Base-by-base conservation (phyloP, 2,329 filamentous ascomycete genomes). In the Aulographum hederae region DNA sequence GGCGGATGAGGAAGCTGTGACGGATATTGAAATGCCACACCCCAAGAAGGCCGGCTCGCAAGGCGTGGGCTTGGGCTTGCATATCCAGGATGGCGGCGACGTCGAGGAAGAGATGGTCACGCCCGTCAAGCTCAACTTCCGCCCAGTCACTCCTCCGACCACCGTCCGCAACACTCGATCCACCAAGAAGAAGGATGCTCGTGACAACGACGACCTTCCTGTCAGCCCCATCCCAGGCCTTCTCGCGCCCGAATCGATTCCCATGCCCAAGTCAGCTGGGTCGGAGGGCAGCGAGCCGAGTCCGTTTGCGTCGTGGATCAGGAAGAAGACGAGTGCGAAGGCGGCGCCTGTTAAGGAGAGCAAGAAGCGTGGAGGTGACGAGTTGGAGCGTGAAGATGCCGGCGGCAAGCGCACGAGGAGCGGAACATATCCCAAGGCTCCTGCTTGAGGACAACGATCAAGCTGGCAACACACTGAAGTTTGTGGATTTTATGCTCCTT, bases 1-100 rank as follows among this genome's bases (percentile, higher is more conserved):
- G 32, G 69, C 73, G 32, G 71, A 78, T 23, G 51, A 64, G 43
- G 67, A 70, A 47, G 63, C 60, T 2, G 43, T 57, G 12, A 70
- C 65, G 4, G 66, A 71, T 40, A 62, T 70, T 26, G 58, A 61
- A 6, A n/a, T 25, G 8, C 21, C 21, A 8, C 21, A 25, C 21
- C 21, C 21, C 8, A n/a, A 25, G 21, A 25, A 8, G 8, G 21
- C 8, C n/a, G 8, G n/a, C 21, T 25, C n/a, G n/a, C 21, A 25
- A 25, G 21, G 8, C n/a, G n/a, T n/a, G n/a, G n/a, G n/a, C n/a
- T n/a, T n/a, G n/a, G n/a, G n/a, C n/a, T n/a, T n/a, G n/a, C n/a
- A n/a, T n/a, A n/a, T n/a, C n/a, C n/a, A n/a, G 21, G 21, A 25
- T 8, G 21, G 21, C n/a, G 21, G 21, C n/a, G n/a, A 8, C 8